Evolutionary conservation across 2,329 filamentous ascomycete species (phyloP), one percentile per base, ranked within the genome.

Genomic region (Plenodomus tracheiphilus): DNA sequence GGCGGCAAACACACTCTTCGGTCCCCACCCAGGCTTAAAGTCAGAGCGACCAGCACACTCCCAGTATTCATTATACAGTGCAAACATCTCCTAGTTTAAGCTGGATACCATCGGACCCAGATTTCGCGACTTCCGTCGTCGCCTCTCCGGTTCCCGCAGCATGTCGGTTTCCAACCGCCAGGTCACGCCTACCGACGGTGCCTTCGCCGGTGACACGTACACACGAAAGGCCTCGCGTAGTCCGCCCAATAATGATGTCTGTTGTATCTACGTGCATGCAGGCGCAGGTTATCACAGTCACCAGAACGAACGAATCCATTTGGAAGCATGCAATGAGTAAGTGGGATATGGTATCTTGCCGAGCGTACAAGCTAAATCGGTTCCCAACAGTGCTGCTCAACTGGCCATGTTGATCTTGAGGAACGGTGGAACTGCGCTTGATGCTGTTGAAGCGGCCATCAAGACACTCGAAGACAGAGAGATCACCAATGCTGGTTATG

Each of bases 401-500:
- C 80, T 88, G 62, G 92, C 84, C 28, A 97, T 97, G 89, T 81
- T 81, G 42, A 81, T 95, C 52, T 77, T 99, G 51, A 88, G 83
- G 63, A 83, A 82, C 54, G 94, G 94, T 19, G 88, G 86, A 9
- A 85, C 85, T 36, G 90, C 94, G 4, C 80, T 93, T 3, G 91
- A 97, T 66, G 94, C 92, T 15, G 88, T 97, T 18, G 94, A 97
- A 72, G 87, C 88, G 42, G 91, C 94, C 22, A 85, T 99, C 64
- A 89, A 87, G 59, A 80, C 90, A 17, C 84, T 99, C 16, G 94
- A 99, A 74, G 90, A 99, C 69, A 86, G 88, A 48, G 91, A 97
- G 64, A 95, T 99, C 58, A 99, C 95, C 30, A 99, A 99, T 70
- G 89, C 93, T 32, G 94, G 94, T 0, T 97, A 89, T 69, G 94